These are phyloP conservation scores for Wickerhamiella pararugosa DNA, from an alignment of 1,139 yeast species.

Conservation along the genomic window DNA sequence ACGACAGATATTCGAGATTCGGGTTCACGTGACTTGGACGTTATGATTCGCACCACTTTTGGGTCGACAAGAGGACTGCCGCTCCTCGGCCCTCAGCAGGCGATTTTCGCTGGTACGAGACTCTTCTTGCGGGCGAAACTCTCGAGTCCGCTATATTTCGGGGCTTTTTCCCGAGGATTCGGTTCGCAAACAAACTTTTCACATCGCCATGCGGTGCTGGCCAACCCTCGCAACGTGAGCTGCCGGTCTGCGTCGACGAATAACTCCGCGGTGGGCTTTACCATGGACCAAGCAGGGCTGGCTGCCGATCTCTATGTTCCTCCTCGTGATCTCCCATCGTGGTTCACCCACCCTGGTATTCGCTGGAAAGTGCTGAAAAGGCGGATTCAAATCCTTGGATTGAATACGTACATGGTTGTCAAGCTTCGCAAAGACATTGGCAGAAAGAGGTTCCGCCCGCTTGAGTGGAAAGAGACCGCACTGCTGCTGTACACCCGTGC, in stretches of 20 bases:
- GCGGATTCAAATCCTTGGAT: constrained; percentile 15
- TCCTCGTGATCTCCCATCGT: constrained; percentile 15
- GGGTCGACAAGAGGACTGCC: too few species aligned
- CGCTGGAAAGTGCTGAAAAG: constrained; percentile 17
- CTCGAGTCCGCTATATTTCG: neutral
- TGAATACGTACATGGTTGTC: constrained; percentile 33
- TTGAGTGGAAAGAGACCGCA: constrained; percentile 61
- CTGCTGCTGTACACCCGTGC: constrained; percentile 50
- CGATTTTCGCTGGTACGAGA: too few species aligned
- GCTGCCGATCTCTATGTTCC: constrained; percentile 17
- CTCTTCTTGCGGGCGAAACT: too few species aligned
- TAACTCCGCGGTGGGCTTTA: constrained; percentile 7
- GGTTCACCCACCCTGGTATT: constrained; percentile 14
- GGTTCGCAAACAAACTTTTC: neutral
- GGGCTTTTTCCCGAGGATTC: constrained; percentile 7
- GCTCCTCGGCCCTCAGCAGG: too few species aligned
- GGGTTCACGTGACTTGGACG: too few species aligned
- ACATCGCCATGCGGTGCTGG: neutral
- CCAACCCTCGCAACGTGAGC: too few species aligned
- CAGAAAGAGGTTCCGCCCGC: constrained; percentile 48
- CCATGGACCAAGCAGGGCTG: constrained; percentile 17
- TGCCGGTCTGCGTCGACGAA: constrained; percentile 3
- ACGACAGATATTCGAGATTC: too few species aligned
- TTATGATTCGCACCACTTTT: too few species aligned
- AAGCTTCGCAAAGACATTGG: constrained; percentile 34